Conservation (phyloP, 129 eudicot genomes). For the Tagetes erecta region DNA sequence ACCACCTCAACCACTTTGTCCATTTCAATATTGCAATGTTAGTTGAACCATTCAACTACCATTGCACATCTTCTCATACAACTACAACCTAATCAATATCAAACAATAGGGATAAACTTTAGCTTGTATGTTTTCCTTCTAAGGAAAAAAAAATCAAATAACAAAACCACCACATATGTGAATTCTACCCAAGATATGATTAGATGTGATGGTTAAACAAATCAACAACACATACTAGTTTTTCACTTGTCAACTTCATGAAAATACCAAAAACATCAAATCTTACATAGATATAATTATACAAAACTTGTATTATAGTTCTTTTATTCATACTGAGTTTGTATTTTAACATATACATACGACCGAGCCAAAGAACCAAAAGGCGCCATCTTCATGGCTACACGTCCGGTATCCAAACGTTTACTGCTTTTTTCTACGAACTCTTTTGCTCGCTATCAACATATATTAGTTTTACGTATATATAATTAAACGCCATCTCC, state of each 20-base stretch:
- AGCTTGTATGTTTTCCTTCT: too few species aligned
- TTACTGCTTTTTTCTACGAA: too few species aligned
- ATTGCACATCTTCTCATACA: background rate
- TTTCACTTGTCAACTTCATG: background rate
- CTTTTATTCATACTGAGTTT: constrained; percentile 33
- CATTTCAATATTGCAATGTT: constrained; percentile 34
- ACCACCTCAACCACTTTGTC: constrained; percentile 36
- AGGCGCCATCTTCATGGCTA: constrained; percentile 18
- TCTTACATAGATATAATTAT: background rate
- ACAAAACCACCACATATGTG: too few species aligned
- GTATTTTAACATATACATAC: constrained; percentile 28
- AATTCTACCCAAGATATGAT: too few species aligned
- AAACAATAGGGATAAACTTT: background rate
- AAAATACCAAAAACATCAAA: constrained; percentile 4
- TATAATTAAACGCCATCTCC: constrained; percentile 22
- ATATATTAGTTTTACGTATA: constrained; percentile 24
- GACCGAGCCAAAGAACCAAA: constrained; percentile 23
- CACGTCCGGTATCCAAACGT: too few species aligned
- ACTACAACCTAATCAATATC: constrained; percentile 20
- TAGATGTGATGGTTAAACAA: too few species aligned
- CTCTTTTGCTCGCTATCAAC: constrained; percentile 28
- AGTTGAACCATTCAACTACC: constrained; percentile 34
- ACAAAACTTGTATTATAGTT: constrained; percentile 20
- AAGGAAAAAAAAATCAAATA: too few species aligned
- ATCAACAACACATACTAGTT: too few species aligned